Conservation (phyloP, 139 green algal species). For the Limnomonas spitsbergensis region DNA sequence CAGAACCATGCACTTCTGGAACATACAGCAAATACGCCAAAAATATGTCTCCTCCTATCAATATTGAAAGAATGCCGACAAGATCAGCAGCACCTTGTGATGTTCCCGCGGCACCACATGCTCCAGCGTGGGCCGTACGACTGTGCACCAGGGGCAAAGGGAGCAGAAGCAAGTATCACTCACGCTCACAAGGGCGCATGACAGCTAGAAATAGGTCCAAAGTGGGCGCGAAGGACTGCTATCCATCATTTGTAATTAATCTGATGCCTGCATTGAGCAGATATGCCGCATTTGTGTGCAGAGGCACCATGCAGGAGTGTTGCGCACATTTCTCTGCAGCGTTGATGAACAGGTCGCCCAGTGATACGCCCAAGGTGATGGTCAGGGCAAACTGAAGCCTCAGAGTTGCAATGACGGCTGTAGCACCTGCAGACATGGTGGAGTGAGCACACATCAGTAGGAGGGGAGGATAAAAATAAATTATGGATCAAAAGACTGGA, state of each 20-base stretch:
- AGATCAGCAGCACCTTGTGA: slow-evolving; percentile 29
- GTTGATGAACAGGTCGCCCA: slow-evolving; percentile 23
- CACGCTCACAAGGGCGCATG: neutral
- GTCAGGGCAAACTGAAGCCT: slow-evolving; percentile 26
- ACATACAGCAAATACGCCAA: no score
- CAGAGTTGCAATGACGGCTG: slow-evolving; percentile 16
- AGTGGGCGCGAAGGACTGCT: no score
- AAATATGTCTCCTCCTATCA: no score
- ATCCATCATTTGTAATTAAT: no score
- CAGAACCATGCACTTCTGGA: no score
- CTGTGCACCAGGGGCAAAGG: neutral
- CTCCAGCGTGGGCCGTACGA: slow-evolving; percentile 17
- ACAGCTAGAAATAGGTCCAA: no score
- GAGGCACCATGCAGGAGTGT: no score
- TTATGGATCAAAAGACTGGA: no score
- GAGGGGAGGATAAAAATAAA: neutral
- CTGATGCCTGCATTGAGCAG: no score
- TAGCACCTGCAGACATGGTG: neutral
- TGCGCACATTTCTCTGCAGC: slow-evolving; percentile 20
- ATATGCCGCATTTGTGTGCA: no score
- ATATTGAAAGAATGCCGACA: no score
- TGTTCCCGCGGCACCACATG: neutral
- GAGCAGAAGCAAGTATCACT: neutral
- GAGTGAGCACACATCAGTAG: neutral
- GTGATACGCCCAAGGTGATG: slow-evolving; percentile 22